Base-by-base conservation (phyloP, 192 early-diverging fungal genomes). In the Oehlia diaphana region DNA sequence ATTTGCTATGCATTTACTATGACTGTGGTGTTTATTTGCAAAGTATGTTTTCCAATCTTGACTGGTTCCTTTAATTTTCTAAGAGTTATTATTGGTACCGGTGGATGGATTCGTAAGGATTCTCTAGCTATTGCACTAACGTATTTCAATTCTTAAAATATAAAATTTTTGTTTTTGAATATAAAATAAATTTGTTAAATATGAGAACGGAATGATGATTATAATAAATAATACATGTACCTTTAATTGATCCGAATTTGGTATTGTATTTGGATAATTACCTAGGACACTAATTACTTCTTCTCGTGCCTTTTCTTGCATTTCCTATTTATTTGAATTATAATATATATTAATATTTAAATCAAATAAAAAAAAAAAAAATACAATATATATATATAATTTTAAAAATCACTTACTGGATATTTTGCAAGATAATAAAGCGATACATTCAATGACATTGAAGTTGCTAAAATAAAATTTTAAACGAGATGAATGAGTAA, bases 361-460 rank as follows among this genome's bases (percentile, higher is more conserved):
- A 26, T 26, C 26, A 26, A 26, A 26, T 26, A 26, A 0, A 26
- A 26, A 26, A 26, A 26, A 26, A 26, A 26, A 26, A 26, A 28
- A 9, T 31, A 31, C 31, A 31, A 31, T 31, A 31, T 2, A 31
- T 31, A 12, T 13, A 26, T 47, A 47, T 1, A 47, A 47, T 47
- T 12, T 26, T 0, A 12, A 4, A 65, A 26, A 28, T 12, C 3
- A 26, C 12, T 65, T 65, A 65, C 64, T 19, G 28, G 28, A 65
- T 65, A 65, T 65, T 14, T 65, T 65, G 23, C 64, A 23, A 65
- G 64, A 14, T 28, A 65, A 65, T 65, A 65, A 28, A 65, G 19
- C 4, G 28, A 23, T 9, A 9, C 10, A 19, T 28, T 65, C 26
- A 65, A 65, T 3, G 26, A 9, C n/a, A 12, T 23, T 31, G 64